These are phyloP conservation scores for Solanum raphanifolium DNA, from an alignment of 257 asterid genomes.

Conservation along the genomic window DNA sequence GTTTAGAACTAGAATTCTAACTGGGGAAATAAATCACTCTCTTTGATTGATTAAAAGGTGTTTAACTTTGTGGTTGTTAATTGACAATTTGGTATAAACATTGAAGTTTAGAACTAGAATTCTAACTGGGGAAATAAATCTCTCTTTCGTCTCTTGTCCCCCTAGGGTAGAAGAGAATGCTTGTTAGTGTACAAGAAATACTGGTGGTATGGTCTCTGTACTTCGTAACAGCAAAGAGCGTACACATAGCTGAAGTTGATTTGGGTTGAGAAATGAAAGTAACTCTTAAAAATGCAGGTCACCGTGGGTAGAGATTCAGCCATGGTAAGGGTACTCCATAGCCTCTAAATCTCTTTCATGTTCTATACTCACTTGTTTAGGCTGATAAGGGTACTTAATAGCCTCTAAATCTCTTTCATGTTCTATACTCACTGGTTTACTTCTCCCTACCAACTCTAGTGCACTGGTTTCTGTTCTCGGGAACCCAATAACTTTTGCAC, in stretches of 20 bases:
- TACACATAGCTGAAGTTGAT: background rate
- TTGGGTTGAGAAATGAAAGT: background rate
- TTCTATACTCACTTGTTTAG: background rate
- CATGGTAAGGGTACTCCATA: background rate
- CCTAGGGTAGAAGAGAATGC: background rate
- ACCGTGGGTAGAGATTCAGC: background rate
- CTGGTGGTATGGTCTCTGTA: background rate
- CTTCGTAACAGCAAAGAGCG: background rate
- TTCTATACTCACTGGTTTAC: background rate
- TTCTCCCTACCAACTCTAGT: background rate
- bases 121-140: background rate
- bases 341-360: background rate
- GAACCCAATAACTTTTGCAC: background rate
- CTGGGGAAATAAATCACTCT: background rate
- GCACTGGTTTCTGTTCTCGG: background rate
- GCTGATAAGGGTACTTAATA: background rate
- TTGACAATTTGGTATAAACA: background rate
- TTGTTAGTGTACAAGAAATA: background rate
- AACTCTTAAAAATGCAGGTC: background rate
- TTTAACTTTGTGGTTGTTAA: background rate
- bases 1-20: background rate
- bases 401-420: background rate
- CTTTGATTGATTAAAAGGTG: background rate
- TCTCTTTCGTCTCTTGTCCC: background rate
- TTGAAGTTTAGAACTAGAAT: background rate